A percentile compares a stretch with the other conserved stretches of the same genome.
Evolutionary conservation across 495 filamentous ascomycete genomes (phyloP).

Genomic region (Aspergillus baeticus): DNA sequence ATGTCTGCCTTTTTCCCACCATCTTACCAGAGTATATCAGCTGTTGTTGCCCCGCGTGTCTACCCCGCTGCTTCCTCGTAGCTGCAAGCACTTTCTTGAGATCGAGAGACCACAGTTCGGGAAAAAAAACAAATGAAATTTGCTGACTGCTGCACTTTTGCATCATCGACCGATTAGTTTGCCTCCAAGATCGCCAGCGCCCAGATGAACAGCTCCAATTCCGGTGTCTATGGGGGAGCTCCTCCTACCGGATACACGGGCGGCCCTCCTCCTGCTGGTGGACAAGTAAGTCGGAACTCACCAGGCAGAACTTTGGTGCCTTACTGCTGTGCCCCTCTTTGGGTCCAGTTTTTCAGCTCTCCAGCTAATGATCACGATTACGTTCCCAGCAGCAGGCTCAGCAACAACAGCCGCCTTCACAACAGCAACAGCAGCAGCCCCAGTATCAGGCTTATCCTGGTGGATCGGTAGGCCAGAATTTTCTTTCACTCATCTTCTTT

Average conservation of each 20-base stretch:
- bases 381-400: neutral
- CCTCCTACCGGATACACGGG: constrained; percentile 44
- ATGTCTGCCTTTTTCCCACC: constrained; percentile 1
- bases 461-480: constrained; percentile 39
- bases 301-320: neutral
- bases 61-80: constrained; percentile 9
- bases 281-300: constrained; percentile 34
- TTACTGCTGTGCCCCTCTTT: constrained; percentile 6
- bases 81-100: neutral
- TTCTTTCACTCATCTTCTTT: constrained; percentile 11
- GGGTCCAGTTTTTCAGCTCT: neutral
- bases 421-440: constrained; percentile 13
- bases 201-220: constrained; percentile 26
- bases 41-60: constrained; percentile 11
- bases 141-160: constrained; percentile 19
- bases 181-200: constrained; percentile 45
- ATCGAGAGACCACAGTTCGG: neutral
- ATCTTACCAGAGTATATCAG: neutral
- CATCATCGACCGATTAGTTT: constrained; percentile 29
- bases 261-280: constrained; percentile 40
- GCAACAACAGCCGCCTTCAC: constrained; percentile 10
- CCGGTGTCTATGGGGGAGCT: constrained; percentile 36
- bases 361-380: constrained; percentile 4
- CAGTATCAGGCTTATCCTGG: constrained; percentile 47
- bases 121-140: neutral